Conservation (phyloP, 2,329 filamentous ascomycete genomes). For the Beauveria caledonica region DNA sequence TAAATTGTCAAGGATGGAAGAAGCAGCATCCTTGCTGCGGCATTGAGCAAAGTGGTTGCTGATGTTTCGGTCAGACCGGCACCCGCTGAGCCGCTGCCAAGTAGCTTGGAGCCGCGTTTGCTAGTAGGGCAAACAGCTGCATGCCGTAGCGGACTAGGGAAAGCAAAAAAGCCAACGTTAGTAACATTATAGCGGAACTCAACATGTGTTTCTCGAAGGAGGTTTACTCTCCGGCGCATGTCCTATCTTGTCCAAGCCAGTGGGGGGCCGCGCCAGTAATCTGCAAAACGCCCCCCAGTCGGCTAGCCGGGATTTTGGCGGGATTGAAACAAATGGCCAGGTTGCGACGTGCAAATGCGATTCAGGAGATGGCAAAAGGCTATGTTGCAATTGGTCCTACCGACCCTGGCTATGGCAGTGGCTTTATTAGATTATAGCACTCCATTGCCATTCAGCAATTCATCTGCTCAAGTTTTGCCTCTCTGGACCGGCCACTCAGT, state of each 20-base stretch:
- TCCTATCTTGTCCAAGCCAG: background rate
- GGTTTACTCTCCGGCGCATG: background rate
- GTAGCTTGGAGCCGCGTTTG: background rate
- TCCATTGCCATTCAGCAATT: background rate
- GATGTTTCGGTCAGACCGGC: background rate
- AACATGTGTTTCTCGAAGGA: background rate
- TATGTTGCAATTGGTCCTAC: constrained; percentile 1
- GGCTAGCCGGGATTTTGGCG: constrained; percentile 2
- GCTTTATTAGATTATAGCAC: background rate
- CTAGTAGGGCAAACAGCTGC: background rate
- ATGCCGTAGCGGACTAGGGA: background rate
- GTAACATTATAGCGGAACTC: background rate
- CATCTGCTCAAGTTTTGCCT: background rate
- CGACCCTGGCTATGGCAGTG: background rate
- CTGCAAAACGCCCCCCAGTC: background rate
- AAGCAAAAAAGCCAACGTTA: too few relatives aligned
- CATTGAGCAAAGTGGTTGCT: background rate
- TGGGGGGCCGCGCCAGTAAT: background rate
- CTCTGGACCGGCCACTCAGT: background rate
- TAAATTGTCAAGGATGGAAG: background rate
- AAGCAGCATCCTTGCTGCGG: background rate
- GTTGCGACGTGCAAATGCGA: background rate
- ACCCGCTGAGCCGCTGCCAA: background rate
- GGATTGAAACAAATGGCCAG: constrained; percentile 2
- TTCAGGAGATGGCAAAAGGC: background rate